A percentile compares a stretch with the other conserved stretches of the same genome.
phyloP scores from a whole-genome alignment of 2,329 filamentous ascomycete species.

The Atkinsonella hypoxylon region DNA sequence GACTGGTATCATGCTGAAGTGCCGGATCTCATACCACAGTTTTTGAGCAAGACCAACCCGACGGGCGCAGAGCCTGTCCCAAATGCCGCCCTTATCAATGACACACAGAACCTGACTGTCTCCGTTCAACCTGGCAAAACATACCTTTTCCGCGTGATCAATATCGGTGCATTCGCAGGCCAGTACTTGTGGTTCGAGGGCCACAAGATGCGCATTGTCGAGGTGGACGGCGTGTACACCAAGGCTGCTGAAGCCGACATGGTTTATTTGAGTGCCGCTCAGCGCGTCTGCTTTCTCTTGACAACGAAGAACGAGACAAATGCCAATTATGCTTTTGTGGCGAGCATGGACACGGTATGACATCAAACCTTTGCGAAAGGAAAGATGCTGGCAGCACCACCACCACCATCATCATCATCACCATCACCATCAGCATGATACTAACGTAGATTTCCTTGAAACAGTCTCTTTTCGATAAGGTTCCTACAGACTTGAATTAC shows the following conservation, averaged over 20 bases:
- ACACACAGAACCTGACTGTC: slow-evolving; percentile 49
- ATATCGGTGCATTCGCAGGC: slow-evolving; percentile 59
- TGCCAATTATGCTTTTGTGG: slow-evolving; percentile 55
- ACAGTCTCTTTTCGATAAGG: slow-evolving; percentile 51
- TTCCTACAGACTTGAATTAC: slow-evolving; percentile 57
- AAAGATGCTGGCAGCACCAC: not conserved
- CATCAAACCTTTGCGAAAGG: not conserved
- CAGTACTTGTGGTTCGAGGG: slow-evolving; percentile 57
- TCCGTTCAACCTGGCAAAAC: slow-evolving; percentile 54
- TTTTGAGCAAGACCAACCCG: slow-evolving; percentile 43
- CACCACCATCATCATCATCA: too few species aligned
- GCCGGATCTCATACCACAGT: slow-evolving; percentile 30
- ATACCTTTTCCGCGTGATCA: slow-evolving; percentile 61
- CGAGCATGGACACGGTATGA: slow-evolving; percentile 55
- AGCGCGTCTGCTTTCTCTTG: slow-evolving; percentile 50
- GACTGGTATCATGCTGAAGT: slow-evolving; percentile 60
- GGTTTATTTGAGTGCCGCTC: slow-evolving; percentile 56
- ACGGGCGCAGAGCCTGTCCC: slow-evolving; percentile 55
- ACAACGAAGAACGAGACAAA: slow-evolving; percentile 50
- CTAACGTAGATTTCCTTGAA: too few species aligned
- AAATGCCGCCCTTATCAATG: slow-evolving; percentile 58
- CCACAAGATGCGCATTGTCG: slow-evolving; percentile 56
- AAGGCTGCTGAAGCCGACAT: slow-evolving; percentile 46
- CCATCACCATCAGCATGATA: too few species aligned
- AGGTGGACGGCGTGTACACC: slow-evolving; percentile 62